Percentiles rank a stretch among this genome's conserved stretches.
Evolutionary conservation across 169 alveolate species (phyloP).

Genomic region (Plasmodium ovale): DNA sequence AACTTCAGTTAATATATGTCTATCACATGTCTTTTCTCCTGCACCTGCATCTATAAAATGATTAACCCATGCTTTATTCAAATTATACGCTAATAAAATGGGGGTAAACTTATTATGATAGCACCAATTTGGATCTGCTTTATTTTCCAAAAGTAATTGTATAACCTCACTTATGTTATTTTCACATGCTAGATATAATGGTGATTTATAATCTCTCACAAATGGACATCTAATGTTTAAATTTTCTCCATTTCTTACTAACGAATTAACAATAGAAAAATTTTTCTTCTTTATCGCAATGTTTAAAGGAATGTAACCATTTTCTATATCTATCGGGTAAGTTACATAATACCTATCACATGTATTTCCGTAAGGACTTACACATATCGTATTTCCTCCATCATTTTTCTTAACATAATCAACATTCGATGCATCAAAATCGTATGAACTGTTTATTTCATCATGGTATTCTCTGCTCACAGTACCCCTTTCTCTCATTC

Average conservation of each 20-base stretch:
- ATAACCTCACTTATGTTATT: constrained; percentile 84
- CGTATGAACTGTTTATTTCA: constrained; percentile 18
- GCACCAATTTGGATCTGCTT: constrained; percentile 91
- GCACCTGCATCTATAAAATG: constrained; percentile 90
- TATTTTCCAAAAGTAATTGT: constrained; percentile 84
- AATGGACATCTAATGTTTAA: constrained; percentile 85
- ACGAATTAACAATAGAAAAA: constrained; percentile 77
- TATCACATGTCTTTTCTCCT: constrained; percentile 82
- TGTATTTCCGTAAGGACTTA: constrained; percentile 74
- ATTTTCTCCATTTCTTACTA: constrained; percentile 84
- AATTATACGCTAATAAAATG: constrained; percentile 87
- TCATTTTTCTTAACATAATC: constrained; percentile 41
- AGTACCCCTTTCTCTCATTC: background rate
- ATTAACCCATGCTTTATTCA: constrained; percentile 87
- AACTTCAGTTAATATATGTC: constrained; percentile 88
- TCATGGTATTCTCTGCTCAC: background rate
- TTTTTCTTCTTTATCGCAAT: constrained; percentile 77
- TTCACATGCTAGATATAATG: constrained; percentile 92
- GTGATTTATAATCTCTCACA: constrained; percentile 88
- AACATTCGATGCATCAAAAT: constrained; percentile 19
- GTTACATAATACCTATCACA: constrained; percentile 73
- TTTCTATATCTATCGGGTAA: constrained; percentile 75
- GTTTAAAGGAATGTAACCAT: constrained; percentile 79
- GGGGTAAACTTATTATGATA: constrained; percentile 87
- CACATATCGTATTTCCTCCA: constrained; percentile 45